Evolutionary conservation across 2,329 filamentous ascomycete genomes (phyloP).

Genomic region (Calonectria pteridis): DNA sequence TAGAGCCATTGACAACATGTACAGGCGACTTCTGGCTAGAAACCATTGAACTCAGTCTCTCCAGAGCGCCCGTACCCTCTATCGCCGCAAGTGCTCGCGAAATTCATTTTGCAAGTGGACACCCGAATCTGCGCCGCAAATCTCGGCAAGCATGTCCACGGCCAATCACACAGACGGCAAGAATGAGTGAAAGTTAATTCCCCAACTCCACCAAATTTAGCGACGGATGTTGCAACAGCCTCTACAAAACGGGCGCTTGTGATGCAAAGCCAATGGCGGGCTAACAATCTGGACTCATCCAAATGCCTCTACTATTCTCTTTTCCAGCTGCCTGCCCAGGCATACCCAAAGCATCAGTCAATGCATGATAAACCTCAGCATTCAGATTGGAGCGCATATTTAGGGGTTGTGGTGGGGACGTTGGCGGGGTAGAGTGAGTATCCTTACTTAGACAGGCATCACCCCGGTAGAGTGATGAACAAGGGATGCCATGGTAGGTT

Average conservation of each 20-base stretch:
- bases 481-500: background rate
- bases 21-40: background rate
- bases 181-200: background rate
- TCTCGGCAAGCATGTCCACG: background rate
- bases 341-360: background rate
- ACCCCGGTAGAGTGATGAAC: background rate
- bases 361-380: background rate
- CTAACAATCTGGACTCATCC: background rate
- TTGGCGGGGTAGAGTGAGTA: background rate
- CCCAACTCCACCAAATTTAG: background rate
- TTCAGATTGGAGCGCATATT: background rate
- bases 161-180: background rate
- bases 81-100: background rate
- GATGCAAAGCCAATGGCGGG: background rate
- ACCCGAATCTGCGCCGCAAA: background rate
- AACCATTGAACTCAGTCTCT: background rate
- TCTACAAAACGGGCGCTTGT: background rate
- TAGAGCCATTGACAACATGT: background rate
- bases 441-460: background rate
- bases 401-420: background rate
- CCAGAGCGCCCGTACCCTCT: background rate
- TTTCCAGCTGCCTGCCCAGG: background rate
- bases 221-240: background rate
- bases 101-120: background rate
- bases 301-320: background rate